A percentile compares a stretch with the other conserved stretches of the same genome.
These are phyloP conservation scores for Leishmania arabica DNA, from an alignment of 208 protist species.

Conservation along the genomic window DNA sequence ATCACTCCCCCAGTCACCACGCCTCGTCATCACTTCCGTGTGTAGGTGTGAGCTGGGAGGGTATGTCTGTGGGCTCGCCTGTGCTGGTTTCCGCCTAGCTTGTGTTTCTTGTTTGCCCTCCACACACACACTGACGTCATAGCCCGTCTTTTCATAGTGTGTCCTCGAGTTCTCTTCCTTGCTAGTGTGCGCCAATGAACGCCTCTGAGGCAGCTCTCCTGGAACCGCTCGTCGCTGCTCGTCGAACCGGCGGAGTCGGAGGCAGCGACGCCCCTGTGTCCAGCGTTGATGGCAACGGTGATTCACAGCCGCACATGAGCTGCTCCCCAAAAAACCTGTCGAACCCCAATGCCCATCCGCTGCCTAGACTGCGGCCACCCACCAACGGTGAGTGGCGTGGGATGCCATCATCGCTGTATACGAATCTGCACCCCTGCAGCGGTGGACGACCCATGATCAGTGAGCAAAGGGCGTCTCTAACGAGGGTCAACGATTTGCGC, in stretches of 20 bases:
- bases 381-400: not conserved
- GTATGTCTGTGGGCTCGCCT: not conserved
- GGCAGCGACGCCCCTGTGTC: not conserved
- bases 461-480: too few relatives aligned
- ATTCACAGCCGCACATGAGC: not conserved
- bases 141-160: not conserved
- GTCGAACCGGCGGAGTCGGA: not conserved
- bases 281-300: not conserved
- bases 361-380: not conserved
- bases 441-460: not conserved
- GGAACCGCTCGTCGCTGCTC: not conserved
- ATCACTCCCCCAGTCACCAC: not conserved
- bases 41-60: not conserved
- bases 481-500: not conserved
- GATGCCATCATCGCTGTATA: not conserved
- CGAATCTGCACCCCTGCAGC: not conserved
- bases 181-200: slow-evolving; percentile 6
- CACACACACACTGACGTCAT: not conserved
- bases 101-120: not conserved
- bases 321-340: not conserved
- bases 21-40: not conserved
- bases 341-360: too few relatives aligned
- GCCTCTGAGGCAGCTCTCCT: slow-evolving; percentile 8
- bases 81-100: not conserved
- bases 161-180: slow-evolving; percentile 5